A percentile compares a stretch with the other conserved stretches of the same genome.
These are phyloP conservation scores for Lepidium africanum DNA, from an alignment of 345 rosid genomes.

Conservation along the genomic window DNA sequence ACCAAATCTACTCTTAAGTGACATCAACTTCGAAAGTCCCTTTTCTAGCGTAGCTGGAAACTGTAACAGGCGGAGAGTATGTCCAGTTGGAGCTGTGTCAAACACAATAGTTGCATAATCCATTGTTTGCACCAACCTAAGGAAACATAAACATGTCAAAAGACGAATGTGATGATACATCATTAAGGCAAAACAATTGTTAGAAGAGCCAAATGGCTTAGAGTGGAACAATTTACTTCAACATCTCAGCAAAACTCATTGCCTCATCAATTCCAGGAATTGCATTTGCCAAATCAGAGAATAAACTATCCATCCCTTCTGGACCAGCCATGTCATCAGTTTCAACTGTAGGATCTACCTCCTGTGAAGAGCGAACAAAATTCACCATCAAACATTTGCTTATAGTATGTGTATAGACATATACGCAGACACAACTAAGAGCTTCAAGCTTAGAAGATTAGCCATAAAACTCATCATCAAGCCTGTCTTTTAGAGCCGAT, in stretches of 20 bases:
- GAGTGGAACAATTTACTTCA: conserved; percentile 46
- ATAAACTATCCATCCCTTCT: conserved; percentile 86
- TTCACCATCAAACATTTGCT: neutral
- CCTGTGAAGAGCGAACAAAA: conserved; percentile 38
- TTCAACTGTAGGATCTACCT: conserved; percentile 97
- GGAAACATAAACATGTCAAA: conserved; percentile 12
- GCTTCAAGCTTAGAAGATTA: neutral
- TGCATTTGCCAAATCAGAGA: conserved; percentile 90
- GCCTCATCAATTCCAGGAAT: conserved; percentile 99
- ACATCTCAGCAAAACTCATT: conserved; percentile 99
- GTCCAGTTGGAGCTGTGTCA: conserved; percentile 99
- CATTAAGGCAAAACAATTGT: neutral
- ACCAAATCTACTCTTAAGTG: conserved; percentile 86
- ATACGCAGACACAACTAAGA: neutral
- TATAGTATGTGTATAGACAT: neutral
- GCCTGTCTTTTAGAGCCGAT: neutral
- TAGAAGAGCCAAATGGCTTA: neutral
- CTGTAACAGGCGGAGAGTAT: conserved; percentile 89
- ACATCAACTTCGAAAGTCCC: conserved; percentile 88
- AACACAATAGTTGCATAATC: conserved; percentile 91
- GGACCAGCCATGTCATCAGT: conserved; percentile 56
- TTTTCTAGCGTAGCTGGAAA: conserved; percentile 92
- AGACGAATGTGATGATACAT: neutral
- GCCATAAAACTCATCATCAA: neutral
- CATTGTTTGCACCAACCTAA: conserved; percentile 97